A percentile compares a stretch with the other conserved stretches of the same genome.
Evolutionary conservation across 257 asterid species (phyloP).

Genomic region (Craterostigma plantagineum): DNA sequence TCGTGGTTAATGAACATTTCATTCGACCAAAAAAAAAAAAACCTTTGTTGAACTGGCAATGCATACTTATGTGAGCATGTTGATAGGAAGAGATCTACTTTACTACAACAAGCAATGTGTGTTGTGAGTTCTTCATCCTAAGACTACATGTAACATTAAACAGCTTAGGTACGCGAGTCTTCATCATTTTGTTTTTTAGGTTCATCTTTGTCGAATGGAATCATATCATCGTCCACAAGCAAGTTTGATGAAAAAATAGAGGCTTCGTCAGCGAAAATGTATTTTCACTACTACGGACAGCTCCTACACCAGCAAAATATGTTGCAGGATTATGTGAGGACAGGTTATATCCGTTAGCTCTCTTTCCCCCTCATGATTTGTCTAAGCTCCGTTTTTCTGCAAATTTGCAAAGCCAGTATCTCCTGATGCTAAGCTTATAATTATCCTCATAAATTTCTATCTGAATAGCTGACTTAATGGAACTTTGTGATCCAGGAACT

Average conservation of each 20-base stretch:
- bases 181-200: constrained; percentile 22
- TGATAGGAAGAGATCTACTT: too few species aligned
- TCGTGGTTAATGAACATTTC: too few species aligned
- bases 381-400: not conserved
- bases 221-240: constrained; percentile 28
- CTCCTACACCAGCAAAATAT: constrained; percentile 97
- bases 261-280: constrained; percentile 95
- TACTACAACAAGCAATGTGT: too few species aligned
- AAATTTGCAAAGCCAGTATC: too few species aligned
- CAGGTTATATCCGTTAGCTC: constrained; percentile 45
- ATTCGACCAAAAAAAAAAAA: too few species aligned
- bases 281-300: constrained; percentile 96
- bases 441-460: constrained; percentile 1
- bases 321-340: constrained; percentile 98
- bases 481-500: constrained; percentile 43
- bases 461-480: constrained; percentile 10
- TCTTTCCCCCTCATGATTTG: constrained; percentile 6
- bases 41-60: too few species aligned
- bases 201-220: constrained; percentile 47
- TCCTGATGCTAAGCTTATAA: too few species aligned
- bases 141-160: too few species aligned
- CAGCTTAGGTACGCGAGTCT: too few species aligned
- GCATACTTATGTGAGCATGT: too few species aligned
- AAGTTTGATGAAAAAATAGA: constrained; percentile 93
- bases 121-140: too few species aligned